Evolutionary conservation across 2,329 filamentous ascomycete genomes (phyloP).

Genomic region (Cladophialophora immunda): DNA sequence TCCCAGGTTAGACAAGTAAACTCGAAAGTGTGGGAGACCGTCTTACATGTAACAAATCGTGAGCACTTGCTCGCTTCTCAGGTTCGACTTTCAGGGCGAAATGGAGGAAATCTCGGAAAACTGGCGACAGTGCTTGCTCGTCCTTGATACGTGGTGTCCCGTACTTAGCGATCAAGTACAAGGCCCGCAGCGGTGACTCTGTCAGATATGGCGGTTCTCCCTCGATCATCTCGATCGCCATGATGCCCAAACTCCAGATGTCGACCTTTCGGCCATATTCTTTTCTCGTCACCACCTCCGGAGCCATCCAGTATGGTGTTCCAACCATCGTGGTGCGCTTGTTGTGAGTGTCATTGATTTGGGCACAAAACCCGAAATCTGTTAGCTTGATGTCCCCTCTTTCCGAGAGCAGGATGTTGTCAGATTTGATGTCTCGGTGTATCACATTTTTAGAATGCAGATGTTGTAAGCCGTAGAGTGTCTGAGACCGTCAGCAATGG

Average conservation of each 20-base stretch:
- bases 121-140: slow-evolving; percentile 95
- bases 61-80: slow-evolving; percentile 93
- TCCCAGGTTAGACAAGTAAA: slow-evolving; percentile 12
- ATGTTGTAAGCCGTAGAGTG: slow-evolving; percentile 88
- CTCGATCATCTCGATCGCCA: slow-evolving; percentile 99
- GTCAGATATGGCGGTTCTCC: slow-evolving; percentile 97
- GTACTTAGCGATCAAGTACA: slow-evolving; percentile 97
- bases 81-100: slow-evolving; percentile 96
- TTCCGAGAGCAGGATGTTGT: slow-evolving; percentile 93
- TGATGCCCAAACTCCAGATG: slow-evolving; percentile 98
- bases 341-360: slow-evolving; percentile 95
- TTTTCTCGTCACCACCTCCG: slow-evolving; percentile 95
- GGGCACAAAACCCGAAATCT: slow-evolving; percentile 98
- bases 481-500: slow-evolving; percentile 56
- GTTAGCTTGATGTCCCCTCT: slow-evolving; percentile 98
- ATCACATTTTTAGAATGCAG: slow-evolving; percentile 98
- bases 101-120: slow-evolving; percentile 90
- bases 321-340: slow-evolving; percentile 99
- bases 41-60: slow-evolving; percentile 89
- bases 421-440: slow-evolving; percentile 98
- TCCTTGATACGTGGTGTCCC: slow-evolving; percentile 96
- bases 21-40: not conserved
- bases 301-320: slow-evolving; percentile 99
- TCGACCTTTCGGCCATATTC: slow-evolving; percentile 99
- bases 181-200: slow-evolving; percentile 87